Conservation (phyloP, 139 green algal species). For the Chara braunii region DNA sequence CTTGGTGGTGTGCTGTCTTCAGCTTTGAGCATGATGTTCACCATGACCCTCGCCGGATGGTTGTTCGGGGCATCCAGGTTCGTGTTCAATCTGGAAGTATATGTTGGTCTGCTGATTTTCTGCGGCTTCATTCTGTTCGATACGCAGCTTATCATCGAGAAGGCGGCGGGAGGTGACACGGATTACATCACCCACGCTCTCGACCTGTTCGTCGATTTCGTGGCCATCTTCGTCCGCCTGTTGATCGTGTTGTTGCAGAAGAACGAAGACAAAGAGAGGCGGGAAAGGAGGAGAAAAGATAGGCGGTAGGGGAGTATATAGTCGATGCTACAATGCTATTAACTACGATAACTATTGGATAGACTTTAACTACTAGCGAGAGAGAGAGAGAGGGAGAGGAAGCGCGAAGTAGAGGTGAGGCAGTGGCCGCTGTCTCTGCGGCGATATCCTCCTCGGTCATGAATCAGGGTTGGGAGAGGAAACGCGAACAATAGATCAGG, state of each 20-base stretch:
- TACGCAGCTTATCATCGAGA: slow-evolving; percentile 42
- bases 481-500: no score
- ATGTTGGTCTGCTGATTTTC: slow-evolving; percentile 38
- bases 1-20: slow-evolving; percentile 37
- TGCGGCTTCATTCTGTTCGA: slow-evolving; percentile 36
- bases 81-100: slow-evolving; percentile 41
- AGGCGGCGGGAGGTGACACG: slow-evolving; percentile 4
- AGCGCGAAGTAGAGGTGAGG: no score
- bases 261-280: neutral
- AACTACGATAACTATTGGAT: no score
- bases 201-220: slow-evolving; percentile 43
- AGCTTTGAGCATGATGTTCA: slow-evolving; percentile 28
- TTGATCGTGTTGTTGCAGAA: slow-evolving; percentile 37
- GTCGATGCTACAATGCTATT: no score
- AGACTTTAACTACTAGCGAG: no score
- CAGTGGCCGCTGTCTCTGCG: no score
- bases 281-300: neutral
- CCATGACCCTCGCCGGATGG: slow-evolving; percentile 26
- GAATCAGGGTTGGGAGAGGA: no score
- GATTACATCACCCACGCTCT: slow-evolving; percentile 30
- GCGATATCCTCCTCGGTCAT: no score
- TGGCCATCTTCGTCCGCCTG: slow-evolving; percentile 41
- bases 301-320: no score
- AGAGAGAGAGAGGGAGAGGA: no score
- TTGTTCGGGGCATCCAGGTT: slow-evolving; percentile 28